phyloP scores from a whole-genome alignment of 23 red algal genomes.

The Gracilaria domingensis region DNA sequence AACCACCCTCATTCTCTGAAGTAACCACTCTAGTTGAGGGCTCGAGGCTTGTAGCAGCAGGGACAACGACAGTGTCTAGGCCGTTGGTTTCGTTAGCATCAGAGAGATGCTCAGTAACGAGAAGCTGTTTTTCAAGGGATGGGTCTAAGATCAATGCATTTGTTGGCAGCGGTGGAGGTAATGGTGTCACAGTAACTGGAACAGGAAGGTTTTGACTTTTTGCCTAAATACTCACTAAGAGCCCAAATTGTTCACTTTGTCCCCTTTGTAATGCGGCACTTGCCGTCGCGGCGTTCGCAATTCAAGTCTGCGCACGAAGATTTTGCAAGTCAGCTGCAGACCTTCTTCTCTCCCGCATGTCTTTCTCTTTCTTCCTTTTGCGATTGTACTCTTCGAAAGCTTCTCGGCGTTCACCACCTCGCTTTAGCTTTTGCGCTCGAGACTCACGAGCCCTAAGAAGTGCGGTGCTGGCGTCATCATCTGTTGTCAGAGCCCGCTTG shows the following conservation, averaged over 20 bases:
- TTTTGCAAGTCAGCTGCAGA: not conserved
- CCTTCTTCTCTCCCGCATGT: not conserved
- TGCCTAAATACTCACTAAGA: not conserved
- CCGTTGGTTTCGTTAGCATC: too few relatives aligned
- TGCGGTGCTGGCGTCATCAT: slow-evolving; percentile 1
- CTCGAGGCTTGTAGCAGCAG: too few relatives aligned
- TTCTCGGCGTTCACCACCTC: not conserved
- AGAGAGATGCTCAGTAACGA: too few relatives aligned
- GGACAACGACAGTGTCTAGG: too few relatives aligned
- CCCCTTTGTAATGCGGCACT: not conserved
- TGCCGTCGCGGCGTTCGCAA: slow-evolving; percentile 26
- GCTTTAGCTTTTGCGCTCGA: not conserved
- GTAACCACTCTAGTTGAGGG: too few relatives aligned
- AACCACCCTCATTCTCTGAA: too few relatives aligned
- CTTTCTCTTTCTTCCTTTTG: not conserved
- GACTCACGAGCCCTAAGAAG: not conserved
- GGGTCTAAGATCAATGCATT: not conserved
- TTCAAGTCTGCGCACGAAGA: slow-evolving; percentile 27
- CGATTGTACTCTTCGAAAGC: not conserved
- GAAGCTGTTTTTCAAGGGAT: too few relatives aligned
- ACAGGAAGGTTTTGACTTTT: not conserved
- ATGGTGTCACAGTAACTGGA: not conserved
- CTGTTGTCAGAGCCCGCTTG: not conserved
- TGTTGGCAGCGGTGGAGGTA: not conserved
- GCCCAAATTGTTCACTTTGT: slow-evolving; percentile 39